Percentiles rank a stretch among this genome's conserved stretches.
Evolutionary conservation across 495 filamentous ascomycete genomes (phyloP).

Genomic region (Paragyromitra xinjiangensis): DNA sequence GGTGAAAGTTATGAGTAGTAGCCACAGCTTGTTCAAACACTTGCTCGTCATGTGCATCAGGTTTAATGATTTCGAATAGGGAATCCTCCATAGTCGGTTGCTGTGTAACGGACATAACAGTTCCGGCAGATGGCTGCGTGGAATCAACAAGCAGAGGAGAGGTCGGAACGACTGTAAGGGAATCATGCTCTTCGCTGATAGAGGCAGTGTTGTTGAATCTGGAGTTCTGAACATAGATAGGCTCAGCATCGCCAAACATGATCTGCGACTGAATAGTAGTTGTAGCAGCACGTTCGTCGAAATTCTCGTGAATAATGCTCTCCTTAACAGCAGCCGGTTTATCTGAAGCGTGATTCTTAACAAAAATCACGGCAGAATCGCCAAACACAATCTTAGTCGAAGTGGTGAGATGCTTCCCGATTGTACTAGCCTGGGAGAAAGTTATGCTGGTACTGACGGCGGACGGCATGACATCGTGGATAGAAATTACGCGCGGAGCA

Average conservation of each 20-base stretch:
- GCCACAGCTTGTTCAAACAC: neutral
- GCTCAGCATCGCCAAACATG: constrained; percentile 11
- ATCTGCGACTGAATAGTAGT: neutral
- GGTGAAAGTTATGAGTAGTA: no score
- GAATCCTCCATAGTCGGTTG: no score
- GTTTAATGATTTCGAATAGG: neutral
- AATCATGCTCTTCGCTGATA: neutral
- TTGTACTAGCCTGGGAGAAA: neutral
- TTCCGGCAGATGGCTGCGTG: neutral
- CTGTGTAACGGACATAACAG: neutral
- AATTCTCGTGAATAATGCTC: neutral
- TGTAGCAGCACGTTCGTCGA: neutral
- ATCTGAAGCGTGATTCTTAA: neutral
- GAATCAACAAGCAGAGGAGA: neutral
- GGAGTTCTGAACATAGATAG: neutral
- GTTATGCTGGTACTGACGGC: no score
- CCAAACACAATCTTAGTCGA: neutral
- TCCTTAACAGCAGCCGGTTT: no score
- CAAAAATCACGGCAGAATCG: neutral
- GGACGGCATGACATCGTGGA: neutral
- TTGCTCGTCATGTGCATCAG: neutral
- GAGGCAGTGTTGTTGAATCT: neutral
- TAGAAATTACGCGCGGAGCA: neutral
- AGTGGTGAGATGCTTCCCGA: neutral
- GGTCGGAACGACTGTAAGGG: no score